These are phyloP conservation scores for Suhomyces yuchorum DNA, from an alignment of 1,139 yeast genomes.

Conservation along the genomic window DNA sequence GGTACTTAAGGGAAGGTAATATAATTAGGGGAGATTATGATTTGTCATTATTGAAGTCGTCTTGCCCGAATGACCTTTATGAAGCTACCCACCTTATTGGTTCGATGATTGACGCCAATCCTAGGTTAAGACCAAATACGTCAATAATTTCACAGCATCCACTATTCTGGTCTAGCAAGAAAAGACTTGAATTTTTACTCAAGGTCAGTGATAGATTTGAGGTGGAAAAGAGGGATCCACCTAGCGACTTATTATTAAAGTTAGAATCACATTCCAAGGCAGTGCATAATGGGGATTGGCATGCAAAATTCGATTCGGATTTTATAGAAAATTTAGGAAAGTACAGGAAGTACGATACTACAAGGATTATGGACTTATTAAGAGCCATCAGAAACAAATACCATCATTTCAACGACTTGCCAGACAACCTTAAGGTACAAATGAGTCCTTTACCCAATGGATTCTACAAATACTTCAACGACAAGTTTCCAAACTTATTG, in stretches of 20 bases:
- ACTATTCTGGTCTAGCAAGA: slow-evolving; percentile 77
- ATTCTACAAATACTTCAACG: slow-evolving; percentile 73
- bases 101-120: slow-evolving; percentile 71
- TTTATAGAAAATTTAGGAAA: slow-evolving; percentile 85
- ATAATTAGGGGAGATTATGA: slow-evolving; percentile 74
- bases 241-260: slow-evolving; percentile 60
- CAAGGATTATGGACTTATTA: slow-evolving; percentile 77
- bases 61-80: slow-evolving; percentile 47
- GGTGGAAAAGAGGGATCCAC: slow-evolving; percentile 84
- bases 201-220: slow-evolving; percentile 92
- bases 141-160: slow-evolving; percentile 75
- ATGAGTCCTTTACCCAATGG: slow-evolving; percentile 87
- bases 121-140: slow-evolving; percentile 75
- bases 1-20: slow-evolving; percentile 84
- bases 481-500: slow-evolving; percentile 74
- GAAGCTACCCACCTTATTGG: slow-evolving; percentile 76
- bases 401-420: slow-evolving; percentile 91
- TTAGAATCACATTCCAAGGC: slow-evolving; percentile 62
- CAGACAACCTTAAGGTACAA: slow-evolving; percentile 54
- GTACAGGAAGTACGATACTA: slow-evolving; percentile 83
- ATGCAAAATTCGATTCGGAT: slow-evolving; percentile 61
- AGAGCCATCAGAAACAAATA: slow-evolving; percentile 90
- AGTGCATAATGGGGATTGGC: slow-evolving; percentile 77
- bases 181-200: slow-evolving; percentile 77
- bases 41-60: slow-evolving; percentile 45